phyloP scores from a whole-genome alignment of 2,329 filamentous ascomycete species.

The Zymoseptoria ardabiliae region DNA sequence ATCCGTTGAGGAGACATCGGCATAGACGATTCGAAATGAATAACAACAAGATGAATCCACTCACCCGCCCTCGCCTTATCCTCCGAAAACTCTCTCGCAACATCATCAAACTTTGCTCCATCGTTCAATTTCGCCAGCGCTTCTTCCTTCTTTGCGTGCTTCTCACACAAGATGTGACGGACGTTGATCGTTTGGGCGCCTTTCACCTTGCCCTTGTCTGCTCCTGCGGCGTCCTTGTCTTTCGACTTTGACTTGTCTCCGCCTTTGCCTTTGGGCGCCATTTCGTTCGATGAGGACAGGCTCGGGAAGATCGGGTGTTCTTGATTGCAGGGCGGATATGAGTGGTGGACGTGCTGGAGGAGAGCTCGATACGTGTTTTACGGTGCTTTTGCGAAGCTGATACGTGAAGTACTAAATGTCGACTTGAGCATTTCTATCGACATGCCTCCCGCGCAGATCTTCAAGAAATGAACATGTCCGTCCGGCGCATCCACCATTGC shows the following conservation, averaged over 20 bases:
- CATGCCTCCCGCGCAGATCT: too few relatives aligned
- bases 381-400: neutral
- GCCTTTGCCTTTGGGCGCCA: constrained; percentile 29
- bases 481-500: too few relatives aligned
- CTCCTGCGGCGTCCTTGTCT: constrained; percentile 7
- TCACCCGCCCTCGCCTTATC: constrained; percentile 62
- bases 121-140: constrained; percentile 60
- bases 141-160: constrained; percentile 71
- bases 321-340: neutral
- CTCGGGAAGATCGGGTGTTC: neutral
- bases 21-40: neutral
- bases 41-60: constrained; percentile 6
- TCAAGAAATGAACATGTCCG: too few relatives aligned
- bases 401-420: neutral
- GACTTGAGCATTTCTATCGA: neutral
- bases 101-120: constrained; percentile 66
- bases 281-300: constrained; percentile 5
- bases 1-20: too few relatives aligned
- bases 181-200: constrained; percentile 64
- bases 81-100: constrained; percentile 65
- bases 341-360: neutral
- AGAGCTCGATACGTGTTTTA: neutral
- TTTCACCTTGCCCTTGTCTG: constrained; percentile 37
- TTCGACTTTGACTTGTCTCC: constrained; percentile 20
- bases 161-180: constrained; percentile 69